A percentile compares a stretch with the other conserved stretches of the same genome.
Evolutionary conservation across 2,329 filamentous ascomycete genomes (phyloP).

Genomic region (Pseudogymnoascus sp.): DNA sequence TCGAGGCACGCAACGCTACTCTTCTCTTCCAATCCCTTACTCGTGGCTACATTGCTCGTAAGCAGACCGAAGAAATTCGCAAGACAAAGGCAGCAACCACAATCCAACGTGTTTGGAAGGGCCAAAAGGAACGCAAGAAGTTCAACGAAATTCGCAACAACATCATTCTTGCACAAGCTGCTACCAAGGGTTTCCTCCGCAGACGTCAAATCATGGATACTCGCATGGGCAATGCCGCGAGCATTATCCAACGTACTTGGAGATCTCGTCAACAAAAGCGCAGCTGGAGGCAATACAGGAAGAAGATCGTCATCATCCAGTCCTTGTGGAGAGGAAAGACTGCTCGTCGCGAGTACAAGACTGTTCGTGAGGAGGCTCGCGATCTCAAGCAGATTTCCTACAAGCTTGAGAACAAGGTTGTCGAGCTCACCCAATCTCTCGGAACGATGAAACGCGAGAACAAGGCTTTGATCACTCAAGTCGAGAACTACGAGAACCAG

Average conservation of each 20-base stretch:
- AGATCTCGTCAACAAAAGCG: slow-evolving; percentile 69
- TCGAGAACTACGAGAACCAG: slow-evolving; percentile 93
- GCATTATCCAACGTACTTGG: slow-evolving; percentile 86
- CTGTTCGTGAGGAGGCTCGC: slow-evolving; percentile 84
- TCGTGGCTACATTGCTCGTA: slow-evolving; percentile 70
- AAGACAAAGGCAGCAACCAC: slow-evolving; percentile 81
- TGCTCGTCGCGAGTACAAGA: slow-evolving; percentile 82
- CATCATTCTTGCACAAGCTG: slow-evolving; percentile 79
- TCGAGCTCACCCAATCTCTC: slow-evolving; percentile 90
- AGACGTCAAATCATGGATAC: slow-evolving; percentile 91
- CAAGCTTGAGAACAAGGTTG: slow-evolving; percentile 98
- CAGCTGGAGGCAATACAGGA: slow-evolving; percentile 80
- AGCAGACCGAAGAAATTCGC: slow-evolving; percentile 69
- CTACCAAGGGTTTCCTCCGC: slow-evolving; percentile 84
- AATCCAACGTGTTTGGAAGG: slow-evolving; percentile 92
- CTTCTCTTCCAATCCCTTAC: slow-evolving; percentile 70
- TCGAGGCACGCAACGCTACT: slow-evolving; percentile 77
- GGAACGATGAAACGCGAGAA: slow-evolving; percentile 92
- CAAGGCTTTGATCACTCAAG: slow-evolving; percentile 76
- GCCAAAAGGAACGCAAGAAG: slow-evolving; percentile 76
- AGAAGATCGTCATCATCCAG: slow-evolving; percentile 82
- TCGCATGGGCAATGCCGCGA: slow-evolving; percentile 81
- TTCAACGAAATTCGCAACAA: slow-evolving; percentile 74
- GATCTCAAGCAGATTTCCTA: slow-evolving; percentile 99
- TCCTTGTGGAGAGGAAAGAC: slow-evolving; percentile 82